A percentile compares a stretch with the other conserved stretches of the same genome.
phyloP scores from a whole-genome alignment of 768 basidiomycete species.

The Lentinula aciculospora region DNA sequence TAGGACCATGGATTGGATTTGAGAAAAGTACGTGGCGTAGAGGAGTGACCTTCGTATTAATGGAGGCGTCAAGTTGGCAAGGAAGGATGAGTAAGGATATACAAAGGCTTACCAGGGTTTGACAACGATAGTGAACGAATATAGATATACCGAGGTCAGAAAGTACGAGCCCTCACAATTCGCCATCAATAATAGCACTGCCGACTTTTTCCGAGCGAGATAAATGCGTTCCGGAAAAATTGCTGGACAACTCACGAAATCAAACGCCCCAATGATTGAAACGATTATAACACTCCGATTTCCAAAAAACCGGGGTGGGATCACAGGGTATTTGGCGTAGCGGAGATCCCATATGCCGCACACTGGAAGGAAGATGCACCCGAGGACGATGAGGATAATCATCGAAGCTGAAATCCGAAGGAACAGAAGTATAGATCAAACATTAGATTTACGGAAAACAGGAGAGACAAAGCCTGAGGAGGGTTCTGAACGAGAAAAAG shows the following conservation, averaged over 20 bases:
- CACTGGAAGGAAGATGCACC: constrained; percentile 34
- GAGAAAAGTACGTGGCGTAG: constrained; percentile 58
- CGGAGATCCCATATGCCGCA: constrained; percentile 44
- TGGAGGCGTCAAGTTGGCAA: neutral
- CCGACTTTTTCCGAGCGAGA: constrained; percentile 1
- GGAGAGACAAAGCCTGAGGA: too few species aligned
- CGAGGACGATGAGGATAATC: constrained; percentile 46
- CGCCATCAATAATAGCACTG: neutral
- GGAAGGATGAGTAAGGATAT: neutral
- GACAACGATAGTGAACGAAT: constrained; percentile 55
- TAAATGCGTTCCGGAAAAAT: neutral
- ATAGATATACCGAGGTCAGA: constrained; percentile 70
- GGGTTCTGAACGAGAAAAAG: neutral
- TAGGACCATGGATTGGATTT: constrained; percentile 52
- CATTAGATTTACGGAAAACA: too few species aligned
- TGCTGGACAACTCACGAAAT: constrained; percentile 38
- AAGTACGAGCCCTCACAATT: constrained; percentile 49
- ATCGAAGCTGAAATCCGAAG: constrained; percentile 34
- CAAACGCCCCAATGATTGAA: constrained; percentile 56
- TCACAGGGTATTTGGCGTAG: constrained; percentile 51
- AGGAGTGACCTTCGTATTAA: constrained; percentile 36
- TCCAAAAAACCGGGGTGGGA: constrained; percentile 51
- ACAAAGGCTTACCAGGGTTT: constrained; percentile 34
- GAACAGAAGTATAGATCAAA: neutral
- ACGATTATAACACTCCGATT: constrained; percentile 59